Conservation (phyloP, 192 early-diverging fungal genomes). For the Backusella liffmaniae region DNA sequence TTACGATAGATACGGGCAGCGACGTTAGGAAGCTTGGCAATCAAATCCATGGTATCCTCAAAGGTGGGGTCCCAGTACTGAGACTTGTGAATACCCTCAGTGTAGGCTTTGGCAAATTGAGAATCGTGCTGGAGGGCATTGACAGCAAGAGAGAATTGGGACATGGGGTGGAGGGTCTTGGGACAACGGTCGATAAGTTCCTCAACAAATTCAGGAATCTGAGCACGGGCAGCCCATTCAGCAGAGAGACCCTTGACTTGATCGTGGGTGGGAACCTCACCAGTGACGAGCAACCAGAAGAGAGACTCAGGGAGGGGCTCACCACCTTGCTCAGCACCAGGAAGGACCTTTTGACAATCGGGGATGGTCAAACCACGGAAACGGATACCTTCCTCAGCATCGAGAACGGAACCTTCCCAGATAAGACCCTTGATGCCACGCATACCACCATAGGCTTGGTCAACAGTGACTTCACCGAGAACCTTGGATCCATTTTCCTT, state of each 20-base stretch:
- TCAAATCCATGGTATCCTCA: slow-evolving; percentile 97
- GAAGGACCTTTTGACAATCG: slow-evolving; percentile 92
- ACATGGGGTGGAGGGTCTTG: slow-evolving; percentile 98
- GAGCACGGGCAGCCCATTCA: slow-evolving; percentile 94
- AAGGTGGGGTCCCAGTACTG: slow-evolving; percentile 97
- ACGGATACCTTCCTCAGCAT: slow-evolving; percentile 97
- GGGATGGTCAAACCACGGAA: slow-evolving; percentile 97
- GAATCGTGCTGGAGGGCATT: slow-evolving; percentile 97
- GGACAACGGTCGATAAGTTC: slow-evolving; percentile 98
- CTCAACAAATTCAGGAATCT: slow-evolving; percentile 91
- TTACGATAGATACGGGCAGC: slow-evolving; percentile 99
- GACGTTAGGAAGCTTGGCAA: slow-evolving; percentile 96
- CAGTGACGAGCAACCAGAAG: slow-evolving; percentile 98
- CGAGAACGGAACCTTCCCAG: slow-evolving; percentile 97
- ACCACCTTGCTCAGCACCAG: slow-evolving; percentile 78
- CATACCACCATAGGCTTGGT: slow-evolving; percentile 99
- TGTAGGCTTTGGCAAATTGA: slow-evolving; percentile 96
- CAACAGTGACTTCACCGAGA: slow-evolving; percentile 93
- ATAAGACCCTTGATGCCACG: slow-evolving; percentile 99
- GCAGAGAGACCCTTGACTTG: slow-evolving; percentile 89
- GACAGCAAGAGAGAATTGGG: slow-evolving; percentile 95
- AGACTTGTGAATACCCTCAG: slow-evolving; percentile 85
- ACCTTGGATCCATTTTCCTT: slow-evolving; percentile 85
- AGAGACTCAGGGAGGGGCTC: slow-evolving; percentile 97
- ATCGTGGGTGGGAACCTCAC: slow-evolving; percentile 91